Base-by-base conservation (phyloP, 2,329 filamentous ascomycete species). In the Hymenoscyphus fraxineus region DNA sequence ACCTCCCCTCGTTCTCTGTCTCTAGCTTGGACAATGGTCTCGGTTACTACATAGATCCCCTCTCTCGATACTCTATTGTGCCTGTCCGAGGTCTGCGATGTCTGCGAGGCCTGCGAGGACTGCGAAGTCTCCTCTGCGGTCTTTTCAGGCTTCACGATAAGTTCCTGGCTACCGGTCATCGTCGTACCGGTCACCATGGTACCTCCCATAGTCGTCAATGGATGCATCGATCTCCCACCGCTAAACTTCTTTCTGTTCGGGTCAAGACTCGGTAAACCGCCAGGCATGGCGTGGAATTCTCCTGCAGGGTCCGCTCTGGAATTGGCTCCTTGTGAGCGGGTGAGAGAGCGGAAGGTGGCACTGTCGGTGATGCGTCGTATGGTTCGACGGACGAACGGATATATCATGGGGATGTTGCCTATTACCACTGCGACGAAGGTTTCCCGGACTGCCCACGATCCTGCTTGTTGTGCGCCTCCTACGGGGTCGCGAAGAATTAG, bases 401-500 rank as follows among this genome's bases (percentile, higher is more conserved):
- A 73, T 60, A 74, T 75, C 67, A 74, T 72, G 6, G 77, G 77
- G 5, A 78, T 64, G 51, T 77, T 78, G 1, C 76, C 73, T 47
- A 76, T 75, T 15, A 77, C 71, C 38, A 78, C 74, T n/a, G 77
- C 76, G 32, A 79, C 76, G 58, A 78, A 73, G 0, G 74, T 72
- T 60, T 77, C 75, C 38, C 73, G 69, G 56, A 70, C 64, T 47
- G 77, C 77, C 78, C 78, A 80, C 5, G 75, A 76, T 9, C 77
- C 77, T 6, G 64, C 66, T 64, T 77, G 69, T 54, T 78, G 71
- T 13, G 77, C 76, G 16, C 77, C 77, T n/a, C 73, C 76, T 32
- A 74, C 61, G n/a, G 74, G 74, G 62, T 78, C 66, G 38, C 74
- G 64, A 15, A 84, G 64, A 60, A 85, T 84, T 6, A 83, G 71